phyloP scores from a whole-genome alignment of 768 basidiomycete species.

The Termitomyces sp. region DNA sequence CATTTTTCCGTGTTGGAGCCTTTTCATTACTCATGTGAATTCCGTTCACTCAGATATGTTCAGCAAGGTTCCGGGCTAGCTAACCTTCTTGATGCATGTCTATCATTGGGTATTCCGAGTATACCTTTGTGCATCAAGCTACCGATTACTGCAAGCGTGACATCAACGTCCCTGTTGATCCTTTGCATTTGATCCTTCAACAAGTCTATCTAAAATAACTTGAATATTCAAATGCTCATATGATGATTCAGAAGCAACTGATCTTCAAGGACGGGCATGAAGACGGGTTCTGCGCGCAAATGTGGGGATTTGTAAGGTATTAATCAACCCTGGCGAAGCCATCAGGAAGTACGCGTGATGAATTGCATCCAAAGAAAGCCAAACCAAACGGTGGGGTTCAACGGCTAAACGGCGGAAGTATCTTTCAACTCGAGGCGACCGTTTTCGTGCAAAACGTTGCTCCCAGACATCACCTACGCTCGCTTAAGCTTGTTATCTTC shows the following conservation, averaged over 20 bases:
- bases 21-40: neutral
- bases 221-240: neutral
- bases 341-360: neutral
- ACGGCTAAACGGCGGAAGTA: neutral
- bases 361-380: neutral
- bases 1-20: neutral
- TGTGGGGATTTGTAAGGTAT: neutral
- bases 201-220: neutral
- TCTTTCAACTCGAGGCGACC: slow-evolving; percentile 3
- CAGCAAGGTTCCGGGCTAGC: neutral
- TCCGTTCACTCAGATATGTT: neutral
- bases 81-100: neutral
- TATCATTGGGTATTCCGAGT: neutral
- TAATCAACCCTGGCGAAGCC: neutral
- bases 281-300: neutral
- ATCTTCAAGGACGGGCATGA: neutral
- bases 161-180: neutral
- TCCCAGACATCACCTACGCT: neutral
- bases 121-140: neutral
- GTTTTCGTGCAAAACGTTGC: neutral
- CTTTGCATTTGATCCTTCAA: neutral
- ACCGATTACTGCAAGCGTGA: neutral
- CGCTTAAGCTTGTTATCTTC: neutral
- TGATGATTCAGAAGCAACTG: neutral
- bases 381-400: slow-evolving; percentile 7